Base-by-base conservation (phyloP, 257 asterid genomes). In the Rehmannia glutinosa region DNA sequence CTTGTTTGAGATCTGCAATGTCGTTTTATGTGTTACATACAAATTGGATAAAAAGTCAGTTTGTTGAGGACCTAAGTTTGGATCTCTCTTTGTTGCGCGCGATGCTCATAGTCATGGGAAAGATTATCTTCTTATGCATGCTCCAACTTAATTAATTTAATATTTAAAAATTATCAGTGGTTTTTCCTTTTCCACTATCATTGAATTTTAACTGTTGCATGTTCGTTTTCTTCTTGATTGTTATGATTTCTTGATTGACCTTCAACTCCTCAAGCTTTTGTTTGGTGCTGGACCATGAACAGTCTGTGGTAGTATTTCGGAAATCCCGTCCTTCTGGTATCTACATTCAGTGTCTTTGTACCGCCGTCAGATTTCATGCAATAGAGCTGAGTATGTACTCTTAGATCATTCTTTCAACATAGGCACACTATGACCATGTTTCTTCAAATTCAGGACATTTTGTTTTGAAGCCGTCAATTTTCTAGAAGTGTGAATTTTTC, bases 1-100 rank as follows among this genome's bases (percentile, higher is more conserved):
- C 46, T 62, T 8, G 54, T 45, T 51, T 35, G 27, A 13, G 56
- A 13, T 68, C 62, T 60, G 30, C 63, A 20, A 41, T 54, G 27
- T 72, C 64, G 60, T 64, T 72, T 54, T 50, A 24, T n/a, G 57
- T 64, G 53, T 27, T 72, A 32, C 73, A 5, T 43, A 33, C 16
- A 51, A 49, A 67, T 66, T 27, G 28, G 43, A 62, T 42, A n/a
- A 20, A 76, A n/a, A 2, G 33, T 67, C 39, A 41, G 24, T 12
- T 53, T 42, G 33, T 12, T 70, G 36, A 30, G 64, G 28, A 25
- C 41, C 20, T 41, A 13, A 10, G 30, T 35, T 24, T 25, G 36
- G 11, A 17, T 42, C 59, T 21, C 66, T n/a, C 46, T 43, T 54
- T 43, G 20, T 43, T 16, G 2, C 46, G 59, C 27, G 16, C 30